Evolutionary conservation across 108 stramenopile species (phyloP).

Genomic region (Asterionellopsis glacialis): DNA sequence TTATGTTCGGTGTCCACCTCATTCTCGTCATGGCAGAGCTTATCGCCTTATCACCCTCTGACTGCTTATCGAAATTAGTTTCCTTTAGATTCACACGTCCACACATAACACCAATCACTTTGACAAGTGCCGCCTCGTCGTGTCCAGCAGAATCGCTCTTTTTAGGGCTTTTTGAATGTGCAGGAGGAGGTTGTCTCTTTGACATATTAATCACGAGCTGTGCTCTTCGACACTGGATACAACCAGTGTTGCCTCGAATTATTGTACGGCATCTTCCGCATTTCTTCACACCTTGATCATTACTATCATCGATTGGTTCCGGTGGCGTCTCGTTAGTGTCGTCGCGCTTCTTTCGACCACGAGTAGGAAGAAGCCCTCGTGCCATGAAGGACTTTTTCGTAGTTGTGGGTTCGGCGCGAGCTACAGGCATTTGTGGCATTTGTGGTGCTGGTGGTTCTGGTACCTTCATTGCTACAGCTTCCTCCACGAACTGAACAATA

Average conservation of each 20-base stretch:
- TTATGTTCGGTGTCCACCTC: conserved; percentile 63
- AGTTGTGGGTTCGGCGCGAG: neutral
- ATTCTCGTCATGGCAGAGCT: conserved; percentile 41
- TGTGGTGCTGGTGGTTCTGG: conserved; percentile 32
- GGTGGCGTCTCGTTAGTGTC: conserved; percentile 14
- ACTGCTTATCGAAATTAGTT: conserved; percentile 24
- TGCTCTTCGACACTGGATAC: conserved; percentile 57
- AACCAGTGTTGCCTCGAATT: conserved; percentile 46
- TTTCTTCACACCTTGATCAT: conserved; percentile 29
- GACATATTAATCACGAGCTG: conserved; percentile 65
- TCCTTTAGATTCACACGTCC: conserved; percentile 48
- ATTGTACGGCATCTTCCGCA: conserved; percentile 62
- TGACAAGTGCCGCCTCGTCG: conserved; percentile 17
- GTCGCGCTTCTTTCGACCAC: conserved; percentile 29
- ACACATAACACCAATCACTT: conserved; percentile 57
- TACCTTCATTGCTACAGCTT: conserved; percentile 49
- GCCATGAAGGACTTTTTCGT: conserved; percentile 7
- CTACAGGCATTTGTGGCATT: neutral
- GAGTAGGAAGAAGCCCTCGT: conserved; percentile 23
- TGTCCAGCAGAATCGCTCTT: conserved; percentile 4
- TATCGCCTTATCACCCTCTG: conserved; percentile 30
- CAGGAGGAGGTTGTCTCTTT: conserved; percentile 21
- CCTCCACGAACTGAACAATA: conserved; percentile 65
- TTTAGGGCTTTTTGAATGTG: conserved; percentile 11
- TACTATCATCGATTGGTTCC: neutral